These are phyloP conservation scores for Pichia sp. DNA, from an alignment of 1,139 yeast genomes.

Conservation along the genomic window DNA sequence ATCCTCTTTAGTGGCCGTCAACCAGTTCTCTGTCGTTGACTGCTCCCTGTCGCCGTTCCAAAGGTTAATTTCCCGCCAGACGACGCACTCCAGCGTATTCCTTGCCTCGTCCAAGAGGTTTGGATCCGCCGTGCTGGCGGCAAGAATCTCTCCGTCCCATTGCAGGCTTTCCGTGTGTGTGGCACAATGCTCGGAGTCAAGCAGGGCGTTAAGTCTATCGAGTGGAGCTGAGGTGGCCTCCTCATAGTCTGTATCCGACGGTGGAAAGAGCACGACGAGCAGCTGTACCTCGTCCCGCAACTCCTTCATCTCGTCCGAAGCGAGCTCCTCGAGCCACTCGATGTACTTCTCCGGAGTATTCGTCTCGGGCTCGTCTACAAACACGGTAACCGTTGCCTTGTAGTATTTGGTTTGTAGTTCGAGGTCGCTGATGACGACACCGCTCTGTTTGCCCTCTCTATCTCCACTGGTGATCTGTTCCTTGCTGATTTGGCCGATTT, in stretches of 20 bases:
- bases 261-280: conserved; percentile 27
- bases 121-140: neutral
- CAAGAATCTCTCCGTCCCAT: conserved; percentile 26
- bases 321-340: conserved; percentile 38
- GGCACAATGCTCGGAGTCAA: conserved; percentile 25
- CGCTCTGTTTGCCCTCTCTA: neutral
- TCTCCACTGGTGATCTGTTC: neutral
- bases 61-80: conserved; percentile 3
- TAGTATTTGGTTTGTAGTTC: conserved; percentile 38
- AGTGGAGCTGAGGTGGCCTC: neutral
- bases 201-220: conserved; percentile 7
- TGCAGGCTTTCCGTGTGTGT: conserved; percentile 15
- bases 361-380: conserved; percentile 40
- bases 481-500: neutral
- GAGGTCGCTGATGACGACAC: conserved; percentile 25
- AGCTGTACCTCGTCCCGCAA: conserved; percentile 40
- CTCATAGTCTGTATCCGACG: neutral
- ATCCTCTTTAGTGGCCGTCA: neutral
- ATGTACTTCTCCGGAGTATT: conserved; percentile 9
- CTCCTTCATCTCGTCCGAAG: conserved; percentile 35
- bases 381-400: conserved; percentile 35
- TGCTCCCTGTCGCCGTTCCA: neutral
- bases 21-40: too few species aligned
- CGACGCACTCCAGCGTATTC: neutral
- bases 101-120: neutral